Percentiles rank a stretch among this genome's conserved stretches.
phyloP scores from a whole-genome alignment of 192 early-diverging fungal genomes.

The Bifiguratus adelaidae region DNA sequence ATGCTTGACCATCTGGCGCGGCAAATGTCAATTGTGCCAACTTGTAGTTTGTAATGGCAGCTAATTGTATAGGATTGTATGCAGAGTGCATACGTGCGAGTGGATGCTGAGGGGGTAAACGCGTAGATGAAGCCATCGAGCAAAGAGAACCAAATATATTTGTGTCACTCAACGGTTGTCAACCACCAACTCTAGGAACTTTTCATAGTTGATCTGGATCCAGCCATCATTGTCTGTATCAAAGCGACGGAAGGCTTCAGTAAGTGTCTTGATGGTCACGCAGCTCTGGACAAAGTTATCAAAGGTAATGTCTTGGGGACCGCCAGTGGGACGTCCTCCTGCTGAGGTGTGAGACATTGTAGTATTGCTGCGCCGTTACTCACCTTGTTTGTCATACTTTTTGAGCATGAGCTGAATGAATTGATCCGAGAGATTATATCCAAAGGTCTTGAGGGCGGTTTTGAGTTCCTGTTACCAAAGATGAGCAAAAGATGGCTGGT shows the following conservation, averaged over 20 bases:
- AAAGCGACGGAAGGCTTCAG: constrained; percentile 38
- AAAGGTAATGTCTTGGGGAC: constrained; percentile 29
- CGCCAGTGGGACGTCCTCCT: neutral
- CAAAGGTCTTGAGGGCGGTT: constrained; percentile 18
- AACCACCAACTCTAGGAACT: neutral
- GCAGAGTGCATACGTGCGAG: constrained; percentile 5
- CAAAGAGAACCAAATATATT: too few relatives aligned
- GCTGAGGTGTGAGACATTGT: neutral
- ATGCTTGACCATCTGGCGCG: constrained; percentile 18
- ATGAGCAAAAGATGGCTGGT: constrained; percentile 25
- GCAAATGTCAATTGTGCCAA: constrained; percentile 26
- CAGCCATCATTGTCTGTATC: constrained; percentile 44
- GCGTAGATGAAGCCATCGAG: too few relatives aligned
- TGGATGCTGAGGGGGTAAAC: neutral
- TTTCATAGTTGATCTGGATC: constrained; percentile 43
- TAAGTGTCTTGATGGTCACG: constrained; percentile 46
- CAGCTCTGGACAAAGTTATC: constrained; percentile 57
- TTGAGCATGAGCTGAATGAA: constrained; percentile 15
- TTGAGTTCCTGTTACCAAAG: constrained; percentile 9
- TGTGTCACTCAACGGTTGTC: neutral
- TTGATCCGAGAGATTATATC: constrained; percentile 20
- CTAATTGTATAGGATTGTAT: constrained; percentile 25
- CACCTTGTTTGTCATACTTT: constrained; percentile 41
- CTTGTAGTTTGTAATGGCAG: constrained; percentile 28
- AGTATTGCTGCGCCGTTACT: too few relatives aligned